Conservation (phyloP, 78 protist genomes). For the Tieghemostelium lacteum region DNA sequence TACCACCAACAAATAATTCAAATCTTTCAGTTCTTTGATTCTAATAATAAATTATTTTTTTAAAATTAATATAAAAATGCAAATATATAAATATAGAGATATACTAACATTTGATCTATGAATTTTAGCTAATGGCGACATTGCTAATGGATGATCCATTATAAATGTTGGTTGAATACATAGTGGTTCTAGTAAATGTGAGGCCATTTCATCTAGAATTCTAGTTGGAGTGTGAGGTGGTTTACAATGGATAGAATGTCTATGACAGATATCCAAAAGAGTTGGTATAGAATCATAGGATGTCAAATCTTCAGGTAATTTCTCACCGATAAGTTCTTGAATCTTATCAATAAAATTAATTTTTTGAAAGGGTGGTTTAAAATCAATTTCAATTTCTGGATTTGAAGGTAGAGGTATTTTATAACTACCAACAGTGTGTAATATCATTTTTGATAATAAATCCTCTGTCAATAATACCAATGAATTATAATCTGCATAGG, state of each 20-base stretch:
- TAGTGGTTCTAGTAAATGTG: conserved; percentile 93
- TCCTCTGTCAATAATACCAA: conserved; percentile 97
- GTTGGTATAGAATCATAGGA: conserved; percentile 54
- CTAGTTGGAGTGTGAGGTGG: conserved; percentile 97
- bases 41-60: neutral
- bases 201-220: conserved; percentile 94
- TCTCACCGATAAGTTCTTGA: conserved; percentile 83
- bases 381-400: conserved; percentile 88
- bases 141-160: conserved; percentile 97
- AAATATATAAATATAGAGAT: neutral
- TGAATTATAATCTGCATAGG: conserved; percentile 99
- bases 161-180: conserved; percentile 99
- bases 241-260: conserved; percentile 83
- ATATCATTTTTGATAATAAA: conserved; percentile 86
- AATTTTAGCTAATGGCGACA: conserved; percentile 99
- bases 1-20: conserved; percentile 95
- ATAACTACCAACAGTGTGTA: conserved; percentile 68
- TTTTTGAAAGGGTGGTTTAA: conserved; percentile 97
- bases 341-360: conserved; percentile 91
- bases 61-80: neutral
- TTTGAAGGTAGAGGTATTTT: conserved; percentile 78
- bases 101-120: conserved; percentile 48
- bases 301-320: conserved; percentile 37
- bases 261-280: conserved; percentile 65
- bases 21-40: conserved; percentile 98